Base-by-base conservation (phyloP, 345 rosid species). In the Sonneratia alba region DNA sequence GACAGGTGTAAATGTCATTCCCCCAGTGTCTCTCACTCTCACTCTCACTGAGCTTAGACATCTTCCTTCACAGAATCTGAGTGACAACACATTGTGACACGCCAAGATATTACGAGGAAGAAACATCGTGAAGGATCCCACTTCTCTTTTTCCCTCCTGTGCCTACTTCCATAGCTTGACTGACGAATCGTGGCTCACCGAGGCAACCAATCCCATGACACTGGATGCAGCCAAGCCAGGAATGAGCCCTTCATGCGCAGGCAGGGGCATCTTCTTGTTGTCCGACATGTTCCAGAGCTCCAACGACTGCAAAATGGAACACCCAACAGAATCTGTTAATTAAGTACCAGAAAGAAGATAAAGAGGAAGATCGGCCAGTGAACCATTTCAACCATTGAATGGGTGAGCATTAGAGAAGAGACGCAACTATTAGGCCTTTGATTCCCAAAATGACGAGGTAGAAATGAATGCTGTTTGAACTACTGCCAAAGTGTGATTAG, bases 211-310 rank as follows among this genome's bases (percentile, higher is more conserved):
- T 62, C 98, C 97, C 0, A 91, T 84, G 69, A 74, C 84, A 2
- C 88, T 82, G 27, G 98, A 92, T 22, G 82, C 93, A 0, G 98
- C 87, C 79, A 95, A 73, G 3, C 97, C 83, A 11, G 99, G 86
- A 15, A 95, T 88, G 19, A 85, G 79, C 66, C 98, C 96, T 0
- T 89, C 94, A 34, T 95, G 99, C 12, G 98, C 99, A 7, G 87
- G 3, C 24, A 92, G 76, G 36, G 93, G 80, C 96, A 86, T 83
- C 0, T 85, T 91, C 90, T 90, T 92, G 82, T 87, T 86, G 81
- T 94, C 93, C 6, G 77, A 59, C 91, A 92, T 87, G 81, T 92
- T 87, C 98, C 98, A 94, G 0, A 94, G 91, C 80, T 94, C 98
- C 81, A 94, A 80, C 27, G 97, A 88, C 99, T 95, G 88, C 81